Conservation (phyloP, 768 basidiomycete genomes). For the Scleroderma bovista region DNA sequence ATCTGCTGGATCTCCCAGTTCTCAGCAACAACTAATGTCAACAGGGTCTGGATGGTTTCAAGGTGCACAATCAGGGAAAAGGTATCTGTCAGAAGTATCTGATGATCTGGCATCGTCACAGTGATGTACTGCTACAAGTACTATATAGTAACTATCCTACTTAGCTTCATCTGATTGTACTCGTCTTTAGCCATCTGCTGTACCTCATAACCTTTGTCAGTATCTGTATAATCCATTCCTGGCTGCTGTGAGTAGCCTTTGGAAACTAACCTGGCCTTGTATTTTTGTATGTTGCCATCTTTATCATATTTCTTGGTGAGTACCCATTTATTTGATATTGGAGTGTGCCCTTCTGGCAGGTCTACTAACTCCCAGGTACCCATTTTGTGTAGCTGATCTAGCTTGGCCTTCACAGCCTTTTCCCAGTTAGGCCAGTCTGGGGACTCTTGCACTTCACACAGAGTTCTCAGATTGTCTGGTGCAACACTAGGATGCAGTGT, state of each 20-base stretch:
- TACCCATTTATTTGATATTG: too few relatives aligned
- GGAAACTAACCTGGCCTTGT: slow-evolving; percentile 34
- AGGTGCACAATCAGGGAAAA: slow-evolving; percentile 26
- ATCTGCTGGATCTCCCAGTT: slow-evolving; percentile 26
- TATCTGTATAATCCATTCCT: slow-evolving; percentile 34
- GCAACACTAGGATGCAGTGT: not conserved
- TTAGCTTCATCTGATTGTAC: too few relatives aligned
- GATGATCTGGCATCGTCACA: too few relatives aligned
- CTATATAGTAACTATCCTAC: too few relatives aligned
- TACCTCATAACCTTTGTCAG: too few relatives aligned
- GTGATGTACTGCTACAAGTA: too few relatives aligned
- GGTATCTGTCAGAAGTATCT: slow-evolving; percentile 14
- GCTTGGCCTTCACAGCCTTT: not conserved
- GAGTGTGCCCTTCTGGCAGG: too few relatives aligned
- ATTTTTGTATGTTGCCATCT: slow-evolving; percentile 6
- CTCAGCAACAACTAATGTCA: slow-evolving; percentile 14
- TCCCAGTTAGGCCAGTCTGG: slow-evolving; percentile 1
- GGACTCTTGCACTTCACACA: not conserved
- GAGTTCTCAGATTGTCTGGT: not conserved
- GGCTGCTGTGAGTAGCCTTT: slow-evolving; percentile 34
- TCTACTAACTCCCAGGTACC: too few relatives aligned
- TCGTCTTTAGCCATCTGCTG: too few relatives aligned
- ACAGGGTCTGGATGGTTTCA: slow-evolving; percentile 14
- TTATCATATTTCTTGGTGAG: slow-evolving; percentile 6
- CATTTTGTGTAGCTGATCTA: too few relatives aligned